These are phyloP conservation scores for Pseudozyma hubeiensis DNA, from an alignment of 1,284 basidiomycete species.

Conservation along the genomic window DNA sequence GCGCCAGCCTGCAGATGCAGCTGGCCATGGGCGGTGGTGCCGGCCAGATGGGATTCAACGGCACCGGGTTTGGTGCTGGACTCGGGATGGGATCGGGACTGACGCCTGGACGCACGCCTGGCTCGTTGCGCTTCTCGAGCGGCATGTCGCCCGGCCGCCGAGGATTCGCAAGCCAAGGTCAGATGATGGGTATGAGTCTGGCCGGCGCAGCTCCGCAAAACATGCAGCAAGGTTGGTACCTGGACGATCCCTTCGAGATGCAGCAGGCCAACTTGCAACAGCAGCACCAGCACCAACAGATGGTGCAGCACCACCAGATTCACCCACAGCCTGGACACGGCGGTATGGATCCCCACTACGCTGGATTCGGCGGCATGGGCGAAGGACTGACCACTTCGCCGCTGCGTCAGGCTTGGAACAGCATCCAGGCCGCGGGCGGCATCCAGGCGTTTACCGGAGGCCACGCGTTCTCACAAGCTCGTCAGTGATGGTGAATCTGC, in stretches of 20 bases:
- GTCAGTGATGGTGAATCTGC: conserved; percentile 15
- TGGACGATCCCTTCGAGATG: conserved; percentile 48
- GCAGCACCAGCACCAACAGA: conserved; percentile 38
- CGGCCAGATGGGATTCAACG: conserved; percentile 30
- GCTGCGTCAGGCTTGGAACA: conserved; percentile 47
- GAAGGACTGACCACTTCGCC: conserved; percentile 29
- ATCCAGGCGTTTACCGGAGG: conserved; percentile 45
- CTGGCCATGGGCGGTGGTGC: conserved; percentile 38
- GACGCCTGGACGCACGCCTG: conserved; percentile 38
- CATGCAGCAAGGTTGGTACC: conserved; percentile 40
- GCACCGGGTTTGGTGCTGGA: conserved; percentile 34
- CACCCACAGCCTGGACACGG: conserved; percentile 19
- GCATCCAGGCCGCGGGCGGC: conserved; percentile 48
- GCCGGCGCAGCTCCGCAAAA: conserved; percentile 26
- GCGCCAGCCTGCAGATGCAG: conserved; percentile 49
- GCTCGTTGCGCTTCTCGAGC: conserved; percentile 38
- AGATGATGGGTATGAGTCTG: conserved; percentile 39
- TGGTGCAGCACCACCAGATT: conserved; percentile 24
- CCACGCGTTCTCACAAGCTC: conserved; percentile 20
- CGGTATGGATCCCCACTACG: conserved; percentile 14
- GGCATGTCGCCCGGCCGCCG: conserved; percentile 46
- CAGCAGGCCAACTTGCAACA: conserved; percentile 44
- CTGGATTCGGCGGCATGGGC: conserved; percentile 9
- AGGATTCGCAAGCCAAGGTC: conserved; percentile 17
- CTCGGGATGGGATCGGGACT: conserved; percentile 44